Percentiles rank a stretch among this genome's conserved stretches.
Conservation (phyloP, 78 protist genomes). For the Dictyostelium firmibasis region DNA sequence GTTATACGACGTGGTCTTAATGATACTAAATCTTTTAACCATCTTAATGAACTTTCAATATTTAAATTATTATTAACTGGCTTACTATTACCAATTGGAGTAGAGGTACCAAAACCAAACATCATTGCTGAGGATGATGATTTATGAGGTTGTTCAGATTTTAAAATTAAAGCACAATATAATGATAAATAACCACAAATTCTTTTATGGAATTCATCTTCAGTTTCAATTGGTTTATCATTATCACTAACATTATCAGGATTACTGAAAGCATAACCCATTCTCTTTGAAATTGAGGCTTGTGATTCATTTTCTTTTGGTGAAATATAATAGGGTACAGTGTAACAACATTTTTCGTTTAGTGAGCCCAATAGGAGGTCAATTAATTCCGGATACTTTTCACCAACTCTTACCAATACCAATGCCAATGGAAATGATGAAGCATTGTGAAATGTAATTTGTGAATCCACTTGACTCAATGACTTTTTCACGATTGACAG, state of each 20-base stretch:
- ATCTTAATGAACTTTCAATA: neutral
- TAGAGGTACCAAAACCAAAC: neutral
- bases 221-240: neutral
- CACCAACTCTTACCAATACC: neutral
- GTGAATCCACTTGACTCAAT: constrained; percentile 25
- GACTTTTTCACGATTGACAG: neutral
- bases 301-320: neutral
- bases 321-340: neutral
- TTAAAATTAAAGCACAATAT: neutral
- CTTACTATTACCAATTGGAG: neutral
- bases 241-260: neutral
- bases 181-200: constrained; percentile 9
- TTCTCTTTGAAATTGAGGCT: neutral
- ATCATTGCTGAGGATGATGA: neutral
- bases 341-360: neutral
- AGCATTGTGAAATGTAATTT: neutral
- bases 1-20: constrained; percentile 5
- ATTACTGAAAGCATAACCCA: neutral
- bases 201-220: neutral
- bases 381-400: neutral
- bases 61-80: neutral
- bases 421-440: neutral
- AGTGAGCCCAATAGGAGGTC: neutral
- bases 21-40: neutral
- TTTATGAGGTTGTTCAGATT: neutral